Base-by-base conservation (phyloP, 192 early-diverging fungal genomes). In the Entrophospora sp. region DNA sequence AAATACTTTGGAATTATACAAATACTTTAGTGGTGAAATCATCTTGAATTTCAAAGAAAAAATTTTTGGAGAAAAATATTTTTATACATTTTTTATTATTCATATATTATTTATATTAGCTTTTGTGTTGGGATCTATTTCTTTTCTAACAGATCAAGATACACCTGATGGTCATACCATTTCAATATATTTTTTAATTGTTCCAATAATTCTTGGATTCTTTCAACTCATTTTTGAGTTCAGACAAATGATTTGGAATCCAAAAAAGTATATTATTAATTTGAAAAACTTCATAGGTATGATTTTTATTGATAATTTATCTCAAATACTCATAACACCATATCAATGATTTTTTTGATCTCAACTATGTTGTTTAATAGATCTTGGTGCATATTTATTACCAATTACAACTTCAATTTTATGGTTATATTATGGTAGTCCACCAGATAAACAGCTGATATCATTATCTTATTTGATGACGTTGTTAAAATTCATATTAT, bases 41-140 rank as follows among this genome's bases (percentile, higher is more conserved):
- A 20, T 59, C 5, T n/a, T 59, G 22, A 59, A 59, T 59, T 59
- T 59, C 18, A 59, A 59, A 10, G 35, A 35, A 22, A 36, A 59
- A n/a, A 27, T 2, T 4, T 59, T 28, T 16, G 57, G 57, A 36
- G 25, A 16, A n/a, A 38, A 59, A 38, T 59, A 59, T 27, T 59
- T 22, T 40, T 1, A 2, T 13, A 5, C 12, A 25, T 38, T 59
- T 28, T 59, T 32, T 10, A 10, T 42, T 24, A 5, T 40, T 10
- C 38, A 38, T 36, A 18, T 20, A 2, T 13, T 25, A 3, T 37
- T 38, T 10, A 2, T 59, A 7, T 18, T 2, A 42, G n/a, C 35
- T 25, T 59, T 59, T 59, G 8, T 14, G 22, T 14, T 27, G 16
- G 49, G 3, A n/a, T 5, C 57, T 24, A 42, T 35, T n/a, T n/a